Evolutionary conservation across 805 yeast species (phyloP), one percentile per base, ranked within the genome.

Genomic region (Pichia cabralensis): DNA sequence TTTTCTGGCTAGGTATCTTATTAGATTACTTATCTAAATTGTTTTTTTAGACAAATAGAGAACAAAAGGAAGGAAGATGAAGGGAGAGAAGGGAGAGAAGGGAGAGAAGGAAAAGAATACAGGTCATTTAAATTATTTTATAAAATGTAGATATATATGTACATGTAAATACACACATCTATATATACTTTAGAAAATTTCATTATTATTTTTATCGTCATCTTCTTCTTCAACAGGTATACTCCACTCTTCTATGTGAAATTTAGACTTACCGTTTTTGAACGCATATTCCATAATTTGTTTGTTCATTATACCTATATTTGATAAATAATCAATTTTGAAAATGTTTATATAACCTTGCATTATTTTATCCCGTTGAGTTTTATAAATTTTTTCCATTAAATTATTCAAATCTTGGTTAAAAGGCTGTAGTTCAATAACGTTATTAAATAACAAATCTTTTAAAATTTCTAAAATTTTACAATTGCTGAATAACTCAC

Each of bases 161-260:
- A n/a, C n/a, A n/a, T n/a, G n/a, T n/a, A n/a, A n/a, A n/a, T n/a
- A n/a, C n/a, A n/a, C n/a, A n/a, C n/a, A n/a, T n/a, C n/a, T n/a
- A n/a, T n/a, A n/a, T n/a, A 12, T 18, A 3, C 3, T 28, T n/a
- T 32, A 37, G n/a, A 37, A 37, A 11, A 33, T 36, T 3, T 24
- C 16, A 9, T 30, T 35, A 21, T 31, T 35, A 1, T 17, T 20
- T 13, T 31, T 40, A 13, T 37, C 42, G 4, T 31, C 37, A 10
- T 44, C 44, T n/a, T 67, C 81, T 38, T 80, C 94, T 38, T 86
- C 96, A 3, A 89, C 95, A 0, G 98, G 97, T 33, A 92, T 92
- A n/a, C 95, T 84, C 95, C 96, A 92, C 49, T 78, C 84, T 45
- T 83, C 89, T 34, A 92, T 79, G 49, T 83, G 95, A 52, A 89